Evolutionary conservation across 2,329 filamentous ascomycete genomes (phyloP), one percentile per base, ranked within the genome.

Genomic region (Neospermospora avenae): DNA sequence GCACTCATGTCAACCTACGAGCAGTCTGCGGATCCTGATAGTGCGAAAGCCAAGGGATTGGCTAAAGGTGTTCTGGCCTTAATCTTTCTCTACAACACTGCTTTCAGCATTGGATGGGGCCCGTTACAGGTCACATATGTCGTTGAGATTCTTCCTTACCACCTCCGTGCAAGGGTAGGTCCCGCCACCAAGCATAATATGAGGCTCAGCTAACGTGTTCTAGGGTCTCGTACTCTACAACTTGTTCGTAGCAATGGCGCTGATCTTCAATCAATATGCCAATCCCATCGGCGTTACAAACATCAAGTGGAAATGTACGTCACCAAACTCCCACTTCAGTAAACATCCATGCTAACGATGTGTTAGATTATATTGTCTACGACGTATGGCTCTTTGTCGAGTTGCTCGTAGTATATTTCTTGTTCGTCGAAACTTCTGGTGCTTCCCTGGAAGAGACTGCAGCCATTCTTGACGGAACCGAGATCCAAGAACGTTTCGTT

Each of bases 31-130:
- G 51, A 54, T 22, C 25, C 57, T 3, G 35, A 39, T 10, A 63
- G 60, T 24, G 35, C n/a, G 10, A 63, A 61, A 2, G 39, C 55
- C 7, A 45, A 58, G 10, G 54, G n/a, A 3, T 41, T 66, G 11
- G 64, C 57, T 2, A 63, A 52, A 42, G 64, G 59, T 22, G 66
- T 68, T 6, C 51, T 68, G 5, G 63, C 64, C 13, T 66, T 68
- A 61, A 78, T 81, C 65, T 81, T 76, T 73, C 69, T 81, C 56
- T 79, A 77, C 73, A 72, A 72, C 46, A 72, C 78, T 57, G 77
- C 80, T 64, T 74, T 68, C 55, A 70, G 71, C 44, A 67, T 75
- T 18, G 66, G 61, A 20, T 69, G 67, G 67, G 53, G 31, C 44
- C 60, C 62, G 28, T 55, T 68, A 11, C 59, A 63, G 37, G 64